Base-by-base conservation (phyloP, 176 grass and related monocot species). In the Tillandsia leiboldiana region DNA sequence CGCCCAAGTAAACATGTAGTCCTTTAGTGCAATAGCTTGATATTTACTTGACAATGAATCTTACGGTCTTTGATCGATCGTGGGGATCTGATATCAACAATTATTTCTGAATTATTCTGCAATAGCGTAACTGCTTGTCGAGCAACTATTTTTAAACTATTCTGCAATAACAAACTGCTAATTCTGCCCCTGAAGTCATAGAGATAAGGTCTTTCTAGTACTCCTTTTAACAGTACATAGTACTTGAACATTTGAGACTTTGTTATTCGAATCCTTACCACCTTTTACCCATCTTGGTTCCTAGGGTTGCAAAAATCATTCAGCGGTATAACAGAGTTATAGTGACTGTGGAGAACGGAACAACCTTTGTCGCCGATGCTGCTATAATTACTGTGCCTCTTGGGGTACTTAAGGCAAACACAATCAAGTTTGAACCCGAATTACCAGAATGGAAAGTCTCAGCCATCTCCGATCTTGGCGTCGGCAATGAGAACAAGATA, bases 361-460 rank as follows among this genome's bases (percentile, higher is more conserved):
- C 71, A 10, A 79, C 63, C 42, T 83, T 92, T 54, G 70, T 80
- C 0, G 89, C 89, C 0, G 93, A 97, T 50, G 82, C 86, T 33
- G 85, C 81, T 70, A 90, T 97, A 73, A 87, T 97, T 28, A 90
- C 93, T 0, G 93, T 97, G 54, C 93, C 93, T 22, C 82, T 92
- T 0, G 93, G 93, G 24, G 93, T 97, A 70, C 84, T 97, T 26
- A 97, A 97, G 72, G 88, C 93, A 13, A 90, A 92, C 57, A 49
- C 85, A 42, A 97, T 97, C 74, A 84, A 92, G 66, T 97, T 97
- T 7, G 93, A 92, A 17, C 93, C 93, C 0, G 82, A 87, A 8
- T 63, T 97, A 6, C 93, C 93, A 4, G 12, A 76, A 1, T 97
- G 93, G 93, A 97, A 97, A 73, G 78, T 26, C 65, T 97, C 89